phyloP scores from a whole-genome alignment of 495 filamentous ascomycete species.

The Penicillium angulare region DNA sequence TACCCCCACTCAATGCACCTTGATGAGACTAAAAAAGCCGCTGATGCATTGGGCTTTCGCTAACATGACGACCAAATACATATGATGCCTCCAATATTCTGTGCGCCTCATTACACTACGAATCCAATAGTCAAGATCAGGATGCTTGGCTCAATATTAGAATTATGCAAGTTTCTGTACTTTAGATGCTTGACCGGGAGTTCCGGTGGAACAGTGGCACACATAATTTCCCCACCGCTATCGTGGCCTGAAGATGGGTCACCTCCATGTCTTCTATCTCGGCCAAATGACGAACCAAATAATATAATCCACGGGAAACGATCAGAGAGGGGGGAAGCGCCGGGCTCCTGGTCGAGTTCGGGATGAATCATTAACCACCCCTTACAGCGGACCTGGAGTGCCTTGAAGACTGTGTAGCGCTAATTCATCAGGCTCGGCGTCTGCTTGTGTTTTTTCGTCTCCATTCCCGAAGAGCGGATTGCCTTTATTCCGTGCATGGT shows the following conservation, averaged over 20 bases:
- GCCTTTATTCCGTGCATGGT: slow-evolving; percentile 25
- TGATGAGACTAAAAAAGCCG: too few relatives aligned
- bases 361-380: neutral
- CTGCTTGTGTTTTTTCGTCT: slow-evolving; percentile 25
- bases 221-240: neutral
- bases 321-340: neutral
- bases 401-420: slow-evolving; percentile 56
- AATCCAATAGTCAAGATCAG: too few relatives aligned
- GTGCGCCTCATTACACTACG: too few relatives aligned
- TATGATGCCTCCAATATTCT: too few relatives aligned
- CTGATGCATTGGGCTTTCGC: too few relatives aligned
- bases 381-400: slow-evolving; percentile 23
- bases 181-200: neutral
- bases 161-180: neutral
- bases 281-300: slow-evolving; percentile 1
- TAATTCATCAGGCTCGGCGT: slow-evolving; percentile 42
- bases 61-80: too few relatives aligned
- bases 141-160: neutral
- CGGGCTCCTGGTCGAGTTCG: neutral
- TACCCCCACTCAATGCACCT: too few relatives aligned
- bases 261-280: neutral
- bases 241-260: neutral
- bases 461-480: slow-evolving; percentile 42
- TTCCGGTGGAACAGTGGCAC: neutral
- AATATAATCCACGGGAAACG: neutral